Base-by-base conservation (phyloP, 306 rosid species). In the Quercus ilex region DNA sequence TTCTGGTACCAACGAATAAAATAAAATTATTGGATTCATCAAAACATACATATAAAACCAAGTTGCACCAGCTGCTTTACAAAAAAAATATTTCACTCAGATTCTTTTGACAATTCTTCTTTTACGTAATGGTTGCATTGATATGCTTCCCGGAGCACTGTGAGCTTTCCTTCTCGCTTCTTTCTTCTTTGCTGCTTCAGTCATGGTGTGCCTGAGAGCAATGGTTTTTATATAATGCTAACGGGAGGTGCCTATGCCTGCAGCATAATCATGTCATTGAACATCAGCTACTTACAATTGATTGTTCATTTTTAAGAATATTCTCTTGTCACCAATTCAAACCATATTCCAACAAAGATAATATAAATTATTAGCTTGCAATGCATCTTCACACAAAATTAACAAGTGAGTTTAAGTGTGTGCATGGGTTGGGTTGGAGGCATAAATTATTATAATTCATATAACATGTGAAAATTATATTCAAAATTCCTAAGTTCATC, bases 161-260 rank as follows among this genome's bases (percentile, higher is more conserved):
- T 92, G 98, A 53, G 91, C 93, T 82, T 89, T 92, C 78, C 93
- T 90, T 83, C 88, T 89, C 78, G 91, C 90, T 1, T 86, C 88
- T 74, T 83, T 94, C 79, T 89, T 86, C 79, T 71, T 87, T 84
- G 62, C 83, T 10, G 97, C 79, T 20, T 88, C 89, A 1, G 77
- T 68, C 79, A 87, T 85, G 18, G 76, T 79, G 20, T 92, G 97
- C 69, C 87, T 57, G 31, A 83, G 86, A 14, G 55, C 69, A 10
- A 80, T 26, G 3, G 94, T 5, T 92, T 83, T 91, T 92, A 89
- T 71, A 89, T 88, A 94, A 84, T 21, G 97, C 88, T 73, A 38
- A 88, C 0, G 98, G 97, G 55, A 92, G 72, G 76, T 89, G 94
- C 73, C 93, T 87, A 62, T 92, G 96, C 85, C 94, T 90, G 83